phyloP scores from a whole-genome alignment of 2,329 filamentous ascomycete species.

The Colletotrichum trifolii region DNA sequence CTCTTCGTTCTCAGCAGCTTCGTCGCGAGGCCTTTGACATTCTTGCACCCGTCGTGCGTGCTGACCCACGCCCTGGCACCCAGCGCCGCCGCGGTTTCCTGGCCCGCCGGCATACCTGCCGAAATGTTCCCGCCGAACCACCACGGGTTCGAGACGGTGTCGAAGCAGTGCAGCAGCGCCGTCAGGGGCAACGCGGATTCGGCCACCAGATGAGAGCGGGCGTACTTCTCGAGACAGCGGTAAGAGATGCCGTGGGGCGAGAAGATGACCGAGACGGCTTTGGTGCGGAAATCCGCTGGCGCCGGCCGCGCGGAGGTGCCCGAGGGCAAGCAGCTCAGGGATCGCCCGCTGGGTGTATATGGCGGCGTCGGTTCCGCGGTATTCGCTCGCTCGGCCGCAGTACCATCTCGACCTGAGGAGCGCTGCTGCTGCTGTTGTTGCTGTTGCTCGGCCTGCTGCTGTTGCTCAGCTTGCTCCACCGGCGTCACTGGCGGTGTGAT shows the following conservation, averaged over 20 bases:
- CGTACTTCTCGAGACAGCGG: constrained; percentile 64
- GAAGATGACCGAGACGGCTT: constrained; percentile 70
- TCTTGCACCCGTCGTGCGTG: constrained; percentile 70
- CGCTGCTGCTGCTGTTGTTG: constrained; percentile 19
- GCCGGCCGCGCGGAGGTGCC: constrained; percentile 44
- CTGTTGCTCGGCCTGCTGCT: constrained; percentile 1
- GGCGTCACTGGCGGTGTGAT: constrained; percentile 37
- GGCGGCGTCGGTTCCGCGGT: constrained; percentile 50
- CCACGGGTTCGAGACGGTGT: constrained; percentile 68
- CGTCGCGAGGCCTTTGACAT: constrained; percentile 62
- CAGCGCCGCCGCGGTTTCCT: constrained; percentile 64
- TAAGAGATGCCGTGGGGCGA: constrained; percentile 72
- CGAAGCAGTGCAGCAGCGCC: constrained; percentile 73
- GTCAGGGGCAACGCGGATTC: constrained; percentile 71
- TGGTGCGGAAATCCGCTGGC: constrained; percentile 46
- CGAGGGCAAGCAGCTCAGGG: constrained; percentile 50
- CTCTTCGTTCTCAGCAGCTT: constrained; percentile 59
- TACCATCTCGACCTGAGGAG: not conserved
- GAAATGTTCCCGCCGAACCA: constrained; percentile 70
- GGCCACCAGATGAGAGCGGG: constrained; percentile 64
- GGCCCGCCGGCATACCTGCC: constrained; percentile 65
- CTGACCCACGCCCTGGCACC: constrained; percentile 69
- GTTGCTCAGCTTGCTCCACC: constrained; percentile 39
- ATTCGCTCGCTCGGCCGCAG: constrained; percentile 31
- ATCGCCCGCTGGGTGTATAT: constrained; percentile 45